Conservation (phyloP, 495 filamentous ascomycete species). For the Penicillium bialowiezense region DNA sequence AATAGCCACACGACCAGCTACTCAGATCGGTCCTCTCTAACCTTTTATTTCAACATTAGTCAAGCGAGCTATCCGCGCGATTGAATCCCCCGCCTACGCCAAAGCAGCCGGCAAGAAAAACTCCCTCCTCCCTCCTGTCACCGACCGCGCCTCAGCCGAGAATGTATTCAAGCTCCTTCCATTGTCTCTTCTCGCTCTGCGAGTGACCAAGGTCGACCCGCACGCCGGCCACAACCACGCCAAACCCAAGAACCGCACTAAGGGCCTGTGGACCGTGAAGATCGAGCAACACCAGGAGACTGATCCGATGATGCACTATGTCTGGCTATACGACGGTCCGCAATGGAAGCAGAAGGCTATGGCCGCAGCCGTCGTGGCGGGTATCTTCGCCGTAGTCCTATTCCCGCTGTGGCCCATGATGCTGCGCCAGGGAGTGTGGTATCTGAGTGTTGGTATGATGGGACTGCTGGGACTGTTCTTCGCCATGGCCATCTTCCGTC, state of each 20-base stretch:
- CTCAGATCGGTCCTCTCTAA: too few relatives aligned
- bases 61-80: conserved; percentile 92
- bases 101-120: conserved; percentile 83
- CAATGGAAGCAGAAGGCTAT: conserved; percentile 93
- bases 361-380: conserved; percentile 73
- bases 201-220: conserved; percentile 81
- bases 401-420: conserved; percentile 97
- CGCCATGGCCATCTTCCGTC: conserved; percentile 91
- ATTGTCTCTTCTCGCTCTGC: conserved; percentile 89
- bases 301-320: conserved; percentile 85
- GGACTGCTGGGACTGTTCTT: conserved; percentile 93
- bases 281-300: conserved; percentile 98
- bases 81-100: conserved; percentile 82
- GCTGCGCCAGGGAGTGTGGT: conserved; percentile 92
- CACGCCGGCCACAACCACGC: conserved; percentile 68
- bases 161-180: conserved; percentile 94
- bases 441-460: conserved; percentile 92
- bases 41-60: conserved; percentile 49
- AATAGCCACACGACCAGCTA: background rate
- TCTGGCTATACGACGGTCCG: conserved; percentile 93
- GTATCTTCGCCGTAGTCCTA: conserved; percentile 84
- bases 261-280: conserved; percentile 94
- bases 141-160: conserved; percentile 79
- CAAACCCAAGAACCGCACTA: conserved; percentile 81
- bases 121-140: conserved; percentile 82